These are phyloP conservation scores for Phytophthora tentaculata DNA, from an alignment of 352 stramenopile species.

Conservation along the genomic window DNA sequence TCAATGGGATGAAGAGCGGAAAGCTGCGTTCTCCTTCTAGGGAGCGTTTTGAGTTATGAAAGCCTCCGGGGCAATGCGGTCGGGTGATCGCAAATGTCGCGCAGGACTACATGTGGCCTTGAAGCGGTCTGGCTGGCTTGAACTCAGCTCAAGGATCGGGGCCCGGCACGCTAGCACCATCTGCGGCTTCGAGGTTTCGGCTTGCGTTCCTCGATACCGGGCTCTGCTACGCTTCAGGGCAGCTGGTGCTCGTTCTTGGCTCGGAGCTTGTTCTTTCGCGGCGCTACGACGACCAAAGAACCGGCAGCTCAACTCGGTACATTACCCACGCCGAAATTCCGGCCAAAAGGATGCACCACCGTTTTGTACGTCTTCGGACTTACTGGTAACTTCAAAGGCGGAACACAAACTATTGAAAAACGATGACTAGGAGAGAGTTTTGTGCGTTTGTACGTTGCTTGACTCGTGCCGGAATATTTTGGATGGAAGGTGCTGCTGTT, in stretches of 20 bases:
- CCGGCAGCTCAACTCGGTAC: slow-evolving; percentile 14
- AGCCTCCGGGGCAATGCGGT: slow-evolving; percentile 4
- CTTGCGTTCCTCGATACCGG: slow-evolving; percentile 14
- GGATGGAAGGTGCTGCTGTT: not conserved
- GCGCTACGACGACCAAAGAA: slow-evolving; percentile 18
- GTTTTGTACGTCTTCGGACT: not conserved
- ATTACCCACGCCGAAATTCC: slow-evolving; percentile 10
- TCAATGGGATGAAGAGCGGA: slow-evolving; percentile 7
- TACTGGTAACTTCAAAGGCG: not conserved
- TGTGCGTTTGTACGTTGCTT: not conserved
- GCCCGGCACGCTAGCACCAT: not conserved
- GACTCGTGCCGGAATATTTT: slow-evolving; percentile 1
- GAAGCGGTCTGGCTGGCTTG: slow-evolving; percentile 5
- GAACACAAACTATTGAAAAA: slow-evolving; percentile 4
- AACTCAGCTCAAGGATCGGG: slow-evolving; percentile 29
- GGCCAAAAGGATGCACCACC: slow-evolving; percentile 8
- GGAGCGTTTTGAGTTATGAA: slow-evolving; percentile 28
- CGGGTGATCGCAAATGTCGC: slow-evolving; percentile 28
- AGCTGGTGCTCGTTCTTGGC: slow-evolving; percentile 16
- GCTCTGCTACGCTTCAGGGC: slow-evolving; percentile 10
- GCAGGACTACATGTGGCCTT: slow-evolving; percentile 8
- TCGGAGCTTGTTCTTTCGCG: slow-evolving; percentile 21
- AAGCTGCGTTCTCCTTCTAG: not conserved
- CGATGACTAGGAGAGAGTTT: not conserved
- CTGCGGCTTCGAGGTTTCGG: slow-evolving; percentile 10